Base-by-base conservation (phyloP, 1,139 yeast species). In the Candida mesenterica region DNA sequence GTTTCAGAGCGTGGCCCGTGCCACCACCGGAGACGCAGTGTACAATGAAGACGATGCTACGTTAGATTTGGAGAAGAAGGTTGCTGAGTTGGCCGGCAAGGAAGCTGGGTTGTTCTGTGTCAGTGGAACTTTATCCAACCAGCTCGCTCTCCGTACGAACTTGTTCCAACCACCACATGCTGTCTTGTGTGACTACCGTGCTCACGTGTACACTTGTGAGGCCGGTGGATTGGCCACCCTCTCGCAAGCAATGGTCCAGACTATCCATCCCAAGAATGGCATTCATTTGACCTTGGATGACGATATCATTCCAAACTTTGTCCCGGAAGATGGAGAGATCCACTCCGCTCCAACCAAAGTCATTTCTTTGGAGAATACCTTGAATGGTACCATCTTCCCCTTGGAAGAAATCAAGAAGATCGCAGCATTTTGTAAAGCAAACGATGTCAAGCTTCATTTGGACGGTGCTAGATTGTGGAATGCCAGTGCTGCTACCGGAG, bases 401-500 rank as follows among this genome's bases (percentile, higher is more conserved):
- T 54, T 85, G 34, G 94, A 83, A 32, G 97, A 90, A 57, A 76
- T 90, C 45, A 66, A 69, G 43, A 75, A 79, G 44, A 89, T 90
- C 48, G 75, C 86, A 36, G 71, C 65, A 39, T 88, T 86, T 70
- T 88, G 95, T 47, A 66, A 72, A 42, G 75, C 68, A 36, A 72
- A 82, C 50, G 75, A 74, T 38, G 68, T 89, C 43, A 73, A 68
- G 47, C 64, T 89, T 52, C 97, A 90, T 57, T 77, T 89, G 53
- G 97, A 90, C 55, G 97, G 97, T 45, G 97, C 97, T n/a, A 74
- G 97, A 49, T 68, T 90, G 41, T 89, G 95, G 94, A 88, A 90
- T 55, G 97, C 97, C 2, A 68, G 82, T 20, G 85, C 75, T 5
- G 92, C 75, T 32, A 77, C 95, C 17, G 89, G 85, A 6, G 68